Conservation (phyloP, 1,284 basidiomycete genomes). For the Sphagnurus paluster region DNA sequence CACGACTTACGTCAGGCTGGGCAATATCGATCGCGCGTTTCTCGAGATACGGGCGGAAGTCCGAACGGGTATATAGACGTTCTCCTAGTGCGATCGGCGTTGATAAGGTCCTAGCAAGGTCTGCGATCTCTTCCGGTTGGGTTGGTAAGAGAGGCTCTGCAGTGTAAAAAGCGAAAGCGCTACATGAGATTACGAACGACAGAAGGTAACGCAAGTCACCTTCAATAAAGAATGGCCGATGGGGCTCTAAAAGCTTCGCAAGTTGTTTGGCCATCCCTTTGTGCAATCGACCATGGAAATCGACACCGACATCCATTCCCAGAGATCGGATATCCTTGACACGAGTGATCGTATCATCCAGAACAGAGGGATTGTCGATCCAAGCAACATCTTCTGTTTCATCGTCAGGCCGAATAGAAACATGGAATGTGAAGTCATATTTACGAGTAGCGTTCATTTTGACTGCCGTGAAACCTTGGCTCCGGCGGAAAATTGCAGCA, state of each 20-base stretch:
- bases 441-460: conserved; percentile 75
- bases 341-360: conserved; percentile 61
- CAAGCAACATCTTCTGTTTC: conserved; percentile 41
- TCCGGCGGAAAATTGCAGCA: conserved; percentile 61
- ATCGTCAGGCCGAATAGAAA: background rate
- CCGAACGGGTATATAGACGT: conserved; percentile 66
- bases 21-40: conserved; percentile 70
- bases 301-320: conserved; percentile 66
- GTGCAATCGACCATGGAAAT: conserved; percentile 68
- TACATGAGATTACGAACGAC: background rate
- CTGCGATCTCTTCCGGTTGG: conserved; percentile 67
- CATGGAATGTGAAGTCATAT: background rate
- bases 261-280: conserved; percentile 81
- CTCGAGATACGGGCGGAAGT: conserved; percentile 74
- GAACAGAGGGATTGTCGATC: conserved; percentile 49
- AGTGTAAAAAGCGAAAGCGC: background rate
- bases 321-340: conserved; percentile 63
- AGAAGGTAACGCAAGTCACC: conserved; percentile 31
- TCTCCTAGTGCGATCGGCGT: conserved; percentile 76
- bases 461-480: conserved; percentile 74
- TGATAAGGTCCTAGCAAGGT: conserved; percentile 59
- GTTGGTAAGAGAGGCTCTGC: conserved; percentile 68
- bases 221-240: conserved; percentile 74
- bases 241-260: conserved; percentile 63
- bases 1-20: conserved; percentile 65